Base-by-base conservation (phyloP, 345 rosid species). In the Gossypium anomalum region DNA sequence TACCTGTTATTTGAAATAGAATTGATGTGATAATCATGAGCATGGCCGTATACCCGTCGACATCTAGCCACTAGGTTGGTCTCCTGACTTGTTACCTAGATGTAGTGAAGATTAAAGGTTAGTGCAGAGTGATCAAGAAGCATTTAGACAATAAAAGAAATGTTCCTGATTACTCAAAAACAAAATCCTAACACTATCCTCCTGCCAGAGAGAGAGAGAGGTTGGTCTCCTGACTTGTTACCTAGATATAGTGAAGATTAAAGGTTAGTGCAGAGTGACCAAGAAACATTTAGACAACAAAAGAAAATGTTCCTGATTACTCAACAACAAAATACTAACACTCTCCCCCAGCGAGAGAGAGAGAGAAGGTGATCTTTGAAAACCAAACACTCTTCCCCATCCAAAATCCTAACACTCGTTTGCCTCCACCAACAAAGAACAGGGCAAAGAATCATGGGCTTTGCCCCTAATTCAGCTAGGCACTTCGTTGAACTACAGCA, bases 11-110 rank as follows among this genome's bases (percentile, higher is more conserved):
- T 48, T 11, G 52, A 48, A 48, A 95, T 95, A 48, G 99, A 95
- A 87, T 93, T 93, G 80, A 95, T 91, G 82, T 95, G 99, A 87
- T 95, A 95, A 82, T 95, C 98, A 85, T 95, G 99, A 72, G 99
- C 99, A 82, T 95, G 98, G 59, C 97, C 92, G 85, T 93, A 95
- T 29, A 93, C 90, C 83, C 98, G 88, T 60, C 99, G 92, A 79
- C 99, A 93, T 87, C 96, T 84, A 29, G 99, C 99, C 78, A 95
- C 73, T 77, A 86, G 82, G 83, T 85, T 93, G 22, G 92, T 88
- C 86, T 95, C 99, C 43, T 77, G 85, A 83, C 92, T 86, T 65
- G 92, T 87, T 71, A 93, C 94, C 52, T 51, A 51, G 56, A 16
- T 3, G 16, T 15, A 51, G 56, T 51, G n/a, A 15, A 66, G 34